Evolutionary conservation across 1,139 yeast species (phyloP), one percentile per base, ranked within the genome.

Genomic region (Arxiozyma telluris): DNA sequence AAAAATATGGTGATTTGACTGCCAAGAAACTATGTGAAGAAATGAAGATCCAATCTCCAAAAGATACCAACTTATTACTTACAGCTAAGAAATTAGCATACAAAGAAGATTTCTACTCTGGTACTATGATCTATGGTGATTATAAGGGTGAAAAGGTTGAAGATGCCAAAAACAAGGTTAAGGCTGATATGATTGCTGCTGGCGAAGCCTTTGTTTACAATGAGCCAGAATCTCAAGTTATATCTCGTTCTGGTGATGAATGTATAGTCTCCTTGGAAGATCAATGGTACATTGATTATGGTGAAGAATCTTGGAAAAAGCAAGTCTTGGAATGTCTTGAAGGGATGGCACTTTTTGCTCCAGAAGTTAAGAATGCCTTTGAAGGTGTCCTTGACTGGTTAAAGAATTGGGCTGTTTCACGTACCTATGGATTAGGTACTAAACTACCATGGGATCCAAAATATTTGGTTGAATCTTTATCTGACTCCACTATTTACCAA

Each of bases 271-370:
- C 98, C 18, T 81, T 94, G 56, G 98, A 94, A 75, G 98, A 94
- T 74, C 99, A 94, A 77, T 94, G 98, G 98, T 94, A 83, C 72
- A 80, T 89, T 66, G 98, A 94, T 71, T 94, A 94, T 68, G 98
- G 98, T 79, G 99, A 94, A 80, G 90, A 83, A 62, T 64, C 74
- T 39, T 94, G 99, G 99, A 87, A 87, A 69, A 72, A 76, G n/a
- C 81, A 82, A 70, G 95, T 98, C 54, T 76, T 84, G 59, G 94
- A 87, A 63, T 87, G 96, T 70, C 79, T 94, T 61, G 78, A 76
- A 49, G 69, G 73, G 60, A 84, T 94, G 94, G 81, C 87, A 71
- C 81, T 94, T 22, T 93, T 80, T 76, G 78, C 85, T 53, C 77
- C 84, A 55, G 98, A 93, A 76, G 88, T 96, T 53, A 81, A 87